These are phyloP conservation scores for Plectosphaerella plurivora DNA, from an alignment of 2,329 filamentous ascomycete genomes.

Conservation along the genomic window DNA sequence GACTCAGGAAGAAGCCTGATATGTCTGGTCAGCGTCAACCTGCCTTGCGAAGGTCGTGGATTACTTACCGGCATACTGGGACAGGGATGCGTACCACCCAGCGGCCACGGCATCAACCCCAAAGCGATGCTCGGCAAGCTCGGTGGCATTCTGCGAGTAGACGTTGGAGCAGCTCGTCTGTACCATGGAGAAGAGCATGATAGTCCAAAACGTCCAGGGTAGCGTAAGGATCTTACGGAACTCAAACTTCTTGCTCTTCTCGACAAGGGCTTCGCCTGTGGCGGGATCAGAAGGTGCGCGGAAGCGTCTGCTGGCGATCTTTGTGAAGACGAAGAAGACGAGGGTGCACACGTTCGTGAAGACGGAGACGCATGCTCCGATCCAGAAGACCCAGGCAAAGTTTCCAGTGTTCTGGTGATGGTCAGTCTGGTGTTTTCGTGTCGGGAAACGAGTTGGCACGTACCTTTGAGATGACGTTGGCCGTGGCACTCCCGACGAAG, in stretches of 20 bases:
- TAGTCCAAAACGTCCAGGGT: constrained; percentile 55
- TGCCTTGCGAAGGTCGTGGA: not conserved
- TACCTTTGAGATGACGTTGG: constrained; percentile 50
- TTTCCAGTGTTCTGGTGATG: constrained; percentile 39
- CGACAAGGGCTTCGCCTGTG: constrained; percentile 53
- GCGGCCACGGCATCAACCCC: constrained; percentile 41
- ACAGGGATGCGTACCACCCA: constrained; percentile 49
- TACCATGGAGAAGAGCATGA: constrained; percentile 48
- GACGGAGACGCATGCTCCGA: constrained; percentile 56
- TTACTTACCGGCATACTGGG: constrained; percentile 34
- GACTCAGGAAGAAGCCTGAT: constrained; percentile 46
- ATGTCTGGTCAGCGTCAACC: not conserved
- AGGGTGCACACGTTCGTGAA: constrained; percentile 53
- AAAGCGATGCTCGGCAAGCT: constrained; percentile 52
- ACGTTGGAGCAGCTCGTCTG: constrained; percentile 46
- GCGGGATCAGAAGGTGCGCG: constrained; percentile 43
- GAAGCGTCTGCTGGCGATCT: constrained; percentile 42
- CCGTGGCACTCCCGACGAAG: constrained; percentile 56
- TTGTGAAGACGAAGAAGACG: constrained; percentile 50
- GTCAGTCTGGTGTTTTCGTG: not conserved
- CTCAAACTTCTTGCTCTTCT: constrained; percentile 54
- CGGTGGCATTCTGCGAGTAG: constrained; percentile 50
- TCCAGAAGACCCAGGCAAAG: constrained; percentile 60
- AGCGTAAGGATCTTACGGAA: constrained; percentile 47
- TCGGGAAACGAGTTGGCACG: not conserved